Conservation (phyloP, 139 green algal species). For the Micractinium conductrix region DNA sequence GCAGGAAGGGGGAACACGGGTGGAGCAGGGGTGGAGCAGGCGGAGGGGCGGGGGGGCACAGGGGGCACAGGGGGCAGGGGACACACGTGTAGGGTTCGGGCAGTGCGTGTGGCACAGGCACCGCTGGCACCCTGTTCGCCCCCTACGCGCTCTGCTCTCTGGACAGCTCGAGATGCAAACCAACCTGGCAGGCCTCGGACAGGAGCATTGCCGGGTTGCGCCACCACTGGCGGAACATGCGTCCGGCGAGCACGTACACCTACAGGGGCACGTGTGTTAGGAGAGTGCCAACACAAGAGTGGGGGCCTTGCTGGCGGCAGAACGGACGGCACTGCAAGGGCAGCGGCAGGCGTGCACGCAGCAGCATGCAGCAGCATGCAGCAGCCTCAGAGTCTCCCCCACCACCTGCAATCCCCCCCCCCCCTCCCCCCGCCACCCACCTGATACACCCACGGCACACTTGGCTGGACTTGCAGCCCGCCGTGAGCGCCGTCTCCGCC, state of each 20-base stretch:
- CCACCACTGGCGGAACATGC: constrained; percentile 41
- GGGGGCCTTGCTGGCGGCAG: too few relatives aligned
- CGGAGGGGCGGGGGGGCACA: not conserved
- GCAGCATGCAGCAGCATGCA: not conserved
- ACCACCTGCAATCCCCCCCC: not conserved
- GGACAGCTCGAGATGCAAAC: too few relatives aligned
- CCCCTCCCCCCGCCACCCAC: not conserved
- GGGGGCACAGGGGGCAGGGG: not conserved
- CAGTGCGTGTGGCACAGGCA: too few relatives aligned
- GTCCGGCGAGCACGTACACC: constrained; percentile 28
- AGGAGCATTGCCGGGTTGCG: constrained; percentile 50
- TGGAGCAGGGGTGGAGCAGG: too few relatives aligned
- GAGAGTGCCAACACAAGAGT: not conserved
- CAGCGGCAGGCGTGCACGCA: not conserved
- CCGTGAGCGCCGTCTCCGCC: not conserved
- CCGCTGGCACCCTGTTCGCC: too few relatives aligned
- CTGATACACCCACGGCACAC: constrained; percentile 6
- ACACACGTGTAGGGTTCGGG: too few relatives aligned
- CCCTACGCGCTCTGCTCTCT: not conserved
- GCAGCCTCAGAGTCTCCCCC: not conserved
- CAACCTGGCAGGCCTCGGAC: constrained; percentile 24
- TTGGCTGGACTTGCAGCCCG: too few relatives aligned
- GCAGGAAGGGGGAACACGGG: too few relatives aligned
- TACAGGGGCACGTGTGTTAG: not conserved
- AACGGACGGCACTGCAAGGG: too few relatives aligned